A percentile compares a stretch with the other conserved stretches of the same genome.
phyloP scores from a whole-genome alignment of 2,329 filamentous ascomycete genomes.

The Fusarium stilboides region DNA sequence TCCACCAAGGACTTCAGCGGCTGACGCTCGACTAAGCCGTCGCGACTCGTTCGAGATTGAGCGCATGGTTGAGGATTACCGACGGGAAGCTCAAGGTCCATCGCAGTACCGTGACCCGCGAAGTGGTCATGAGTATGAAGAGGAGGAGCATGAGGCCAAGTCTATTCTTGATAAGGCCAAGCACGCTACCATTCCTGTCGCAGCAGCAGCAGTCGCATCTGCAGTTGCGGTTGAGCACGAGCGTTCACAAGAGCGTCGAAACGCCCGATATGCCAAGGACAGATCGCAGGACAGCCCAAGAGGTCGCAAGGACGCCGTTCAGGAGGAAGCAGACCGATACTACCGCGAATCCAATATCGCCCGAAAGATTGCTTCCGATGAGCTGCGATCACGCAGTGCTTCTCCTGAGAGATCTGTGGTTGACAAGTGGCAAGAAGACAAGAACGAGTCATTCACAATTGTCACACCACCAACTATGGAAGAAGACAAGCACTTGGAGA shows the following conservation, averaged over 20 bases:
- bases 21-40: constrained; percentile 61
- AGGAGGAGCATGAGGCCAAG: constrained; percentile 62
- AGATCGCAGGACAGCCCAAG: constrained; percentile 54
- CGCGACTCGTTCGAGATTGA: constrained; percentile 66
- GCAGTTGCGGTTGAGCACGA: constrained; percentile 62
- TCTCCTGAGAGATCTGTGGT: constrained; percentile 69
- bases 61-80: constrained; percentile 53
- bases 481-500: constrained; percentile 58
- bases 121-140: constrained; percentile 50
- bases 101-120: constrained; percentile 42
- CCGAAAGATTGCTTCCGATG: constrained; percentile 67
- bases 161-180: constrained; percentile 62
- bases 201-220: constrained; percentile 63
- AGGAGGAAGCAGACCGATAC: constrained; percentile 70
- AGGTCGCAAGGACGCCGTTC: constrained; percentile 61
- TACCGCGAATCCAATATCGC: constrained; percentile 71
- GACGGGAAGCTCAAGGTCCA: constrained; percentile 40
- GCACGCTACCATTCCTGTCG: constrained; percentile 65
- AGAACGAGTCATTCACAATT: constrained; percentile 61
- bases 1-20: constrained; percentile 49
- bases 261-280: constrained; percentile 53
- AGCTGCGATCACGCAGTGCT: constrained; percentile 67
- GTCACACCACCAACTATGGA: constrained; percentile 70
- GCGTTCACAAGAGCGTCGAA: constrained; percentile 53
- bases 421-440: constrained; percentile 65